Conservation (phyloP, 345 rosid genomes). For the Bruguiera gymnorhiza region DNA sequence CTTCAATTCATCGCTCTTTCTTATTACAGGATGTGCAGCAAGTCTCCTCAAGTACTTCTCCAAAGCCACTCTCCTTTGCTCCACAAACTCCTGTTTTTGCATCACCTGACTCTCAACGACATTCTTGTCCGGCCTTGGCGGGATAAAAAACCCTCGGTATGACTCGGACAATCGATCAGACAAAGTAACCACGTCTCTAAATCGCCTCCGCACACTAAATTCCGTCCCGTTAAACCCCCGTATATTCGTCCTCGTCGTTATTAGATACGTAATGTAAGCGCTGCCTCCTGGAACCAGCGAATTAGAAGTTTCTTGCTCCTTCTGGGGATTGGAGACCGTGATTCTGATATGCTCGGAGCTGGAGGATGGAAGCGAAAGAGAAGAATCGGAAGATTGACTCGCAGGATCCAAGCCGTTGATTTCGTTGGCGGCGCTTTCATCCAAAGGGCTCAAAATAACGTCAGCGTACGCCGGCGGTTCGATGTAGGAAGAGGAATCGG, state of each 20-base stretch:
- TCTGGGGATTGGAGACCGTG: slow-evolving; percentile 82
- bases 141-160: slow-evolving; percentile 77
- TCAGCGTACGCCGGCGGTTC: slow-evolving; percentile 93
- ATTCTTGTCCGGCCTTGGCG: slow-evolving; percentile 90
- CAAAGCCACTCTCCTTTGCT: slow-evolving; percentile 82
- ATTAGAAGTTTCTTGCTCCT: slow-evolving; percentile 72
- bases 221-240: slow-evolving; percentile 63
- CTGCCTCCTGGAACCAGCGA: slow-evolving; percentile 80
- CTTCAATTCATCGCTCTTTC: slow-evolving; percentile 78
- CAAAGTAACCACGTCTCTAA: slow-evolving; percentile 74
- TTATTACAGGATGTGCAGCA: slow-evolving; percentile 65
- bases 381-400: slow-evolving; percentile 35
- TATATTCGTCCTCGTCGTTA: slow-evolving; percentile 79
- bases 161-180: slow-evolving; percentile 81
- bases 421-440: slow-evolving; percentile 48
- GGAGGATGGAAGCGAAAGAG: slow-evolving; percentile 45
- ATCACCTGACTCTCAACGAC: slow-evolving; percentile 94
- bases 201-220: slow-evolving; percentile 75
- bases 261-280: slow-evolving; percentile 62
- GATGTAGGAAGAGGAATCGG: slow-evolving; percentile 48
- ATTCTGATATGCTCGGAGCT: slow-evolving; percentile 59
- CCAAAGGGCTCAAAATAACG: slow-evolving; percentile 76
- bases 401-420: slow-evolving; percentile 57
- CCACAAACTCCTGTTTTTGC: slow-evolving; percentile 97
- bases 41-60: slow-evolving; percentile 83